Conservation (phyloP, 371 early-diverging fungal genomes). For the Mucor indicus region DNA sequence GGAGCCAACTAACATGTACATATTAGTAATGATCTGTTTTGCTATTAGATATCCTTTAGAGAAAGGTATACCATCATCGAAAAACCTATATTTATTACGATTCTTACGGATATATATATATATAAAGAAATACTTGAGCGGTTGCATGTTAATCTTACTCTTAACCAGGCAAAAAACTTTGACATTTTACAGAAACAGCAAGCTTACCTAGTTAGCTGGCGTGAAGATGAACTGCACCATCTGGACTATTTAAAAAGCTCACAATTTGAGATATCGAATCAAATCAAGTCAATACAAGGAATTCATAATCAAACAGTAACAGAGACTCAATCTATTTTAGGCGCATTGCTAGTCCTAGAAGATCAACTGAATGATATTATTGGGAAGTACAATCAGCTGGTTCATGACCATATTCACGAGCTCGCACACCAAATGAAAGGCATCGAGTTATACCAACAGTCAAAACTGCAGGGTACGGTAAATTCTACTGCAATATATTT, state of each 20-base stretch:
- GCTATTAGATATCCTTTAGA: conserved; percentile 22
- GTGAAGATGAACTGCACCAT: conserved; percentile 13
- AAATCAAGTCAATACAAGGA: not conserved
- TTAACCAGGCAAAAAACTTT: conserved; percentile 19
- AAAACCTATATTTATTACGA: too few species aligned
- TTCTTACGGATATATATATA: not conserved
- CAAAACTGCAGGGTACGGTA: not conserved
- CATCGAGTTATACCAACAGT: not conserved
- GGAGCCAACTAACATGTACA: not conserved
- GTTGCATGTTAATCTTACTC: conserved; percentile 12
- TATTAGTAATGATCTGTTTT: conserved; percentile 21
- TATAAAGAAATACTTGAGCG: conserved; percentile 15
- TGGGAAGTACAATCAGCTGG: not conserved
- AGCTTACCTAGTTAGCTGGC: conserved; percentile 13
- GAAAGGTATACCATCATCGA: conserved; percentile 18
- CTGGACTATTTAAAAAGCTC: conserved; percentile 5
- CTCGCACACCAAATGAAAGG: conserved; percentile 1
- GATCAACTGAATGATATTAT: conserved; percentile 3
- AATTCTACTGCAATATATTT: not conserved
- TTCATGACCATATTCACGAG: not conserved
- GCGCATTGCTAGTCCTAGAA: conserved; percentile 1
- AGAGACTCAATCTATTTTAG: conserved; percentile 5
- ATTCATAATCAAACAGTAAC: not conserved
- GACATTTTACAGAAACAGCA: conserved; percentile 14
- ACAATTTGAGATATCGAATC: conserved; percentile 3